Evolutionary conservation across 768 basidiomycete genomes (phyloP).

Genomic region (Grammothele lineata): DNA sequence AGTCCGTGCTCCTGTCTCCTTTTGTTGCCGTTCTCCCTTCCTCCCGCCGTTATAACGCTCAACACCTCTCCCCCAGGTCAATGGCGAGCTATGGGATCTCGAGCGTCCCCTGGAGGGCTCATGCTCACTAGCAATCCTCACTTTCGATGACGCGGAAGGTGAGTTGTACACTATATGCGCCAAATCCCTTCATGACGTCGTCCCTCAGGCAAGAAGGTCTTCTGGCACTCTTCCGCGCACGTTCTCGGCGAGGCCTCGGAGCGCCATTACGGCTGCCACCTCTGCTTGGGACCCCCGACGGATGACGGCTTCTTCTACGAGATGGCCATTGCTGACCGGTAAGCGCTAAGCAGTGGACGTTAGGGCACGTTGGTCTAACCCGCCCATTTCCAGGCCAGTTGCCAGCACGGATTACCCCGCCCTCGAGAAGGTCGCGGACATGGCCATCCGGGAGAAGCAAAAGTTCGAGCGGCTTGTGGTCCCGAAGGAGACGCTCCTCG

Average conservation of each 20-base stretch:
- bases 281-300: conserved; percentile 95
- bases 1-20: too few species aligned
- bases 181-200: background rate
- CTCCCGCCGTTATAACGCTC: too few species aligned
- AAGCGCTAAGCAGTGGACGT: background rate
- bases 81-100: conserved; percentile 89
- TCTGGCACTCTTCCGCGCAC: conserved; percentile 99
- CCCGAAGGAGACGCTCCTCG: conserved; percentile 88
- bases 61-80: conserved; percentile 46
- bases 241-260: conserved; percentile 96
- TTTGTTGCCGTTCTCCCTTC: too few species aligned
- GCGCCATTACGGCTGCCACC: conserved; percentile 93
- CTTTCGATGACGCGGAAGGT: conserved; percentile 93
- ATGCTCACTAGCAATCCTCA: conserved; percentile 76
- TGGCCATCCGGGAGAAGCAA: conserved; percentile 93
- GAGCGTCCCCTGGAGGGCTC: conserved; percentile 89
- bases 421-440: conserved; percentile 85
- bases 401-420: conserved; percentile 79
- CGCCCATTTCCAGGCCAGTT: conserved; percentile 51
- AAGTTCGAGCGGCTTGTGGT: conserved; percentile 93
- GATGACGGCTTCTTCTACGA: conserved; percentile 99
- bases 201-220: conserved; percentile 78
- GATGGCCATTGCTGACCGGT: conserved; percentile 88
- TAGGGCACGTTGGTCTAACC: too few species aligned
- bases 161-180: background rate